Evolutionary conservation across 805 yeast genomes (phyloP).

Genomic region (Cyberlindnera bimundalis): DNA sequence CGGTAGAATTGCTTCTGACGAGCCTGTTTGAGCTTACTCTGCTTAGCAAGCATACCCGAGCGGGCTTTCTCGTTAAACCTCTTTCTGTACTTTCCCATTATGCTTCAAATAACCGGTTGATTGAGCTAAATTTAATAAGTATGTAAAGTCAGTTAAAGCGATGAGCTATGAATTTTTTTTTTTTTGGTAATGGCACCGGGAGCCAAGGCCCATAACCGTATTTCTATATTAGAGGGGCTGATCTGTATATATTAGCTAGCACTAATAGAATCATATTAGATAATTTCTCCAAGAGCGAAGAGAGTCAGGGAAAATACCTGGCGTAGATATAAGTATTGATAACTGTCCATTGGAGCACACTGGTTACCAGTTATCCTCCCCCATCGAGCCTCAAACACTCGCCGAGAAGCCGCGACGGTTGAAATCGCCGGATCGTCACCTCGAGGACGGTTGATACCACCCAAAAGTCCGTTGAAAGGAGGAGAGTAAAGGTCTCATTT

Average conservation of each 20-base stretch:
- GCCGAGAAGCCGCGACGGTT: too few relatives aligned
- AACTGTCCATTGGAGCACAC: too few relatives aligned
- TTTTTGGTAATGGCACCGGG: neutral
- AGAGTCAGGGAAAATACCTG: too few relatives aligned
- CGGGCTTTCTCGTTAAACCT: conserved; percentile 85
- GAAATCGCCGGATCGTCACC: too few relatives aligned
- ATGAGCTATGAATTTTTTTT: conserved; percentile 17
- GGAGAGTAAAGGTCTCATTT: too few relatives aligned
- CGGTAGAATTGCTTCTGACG: conserved; percentile 67
- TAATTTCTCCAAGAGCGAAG: too few relatives aligned
- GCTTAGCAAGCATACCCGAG: conserved; percentile 78
- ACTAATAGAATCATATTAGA: too few relatives aligned
- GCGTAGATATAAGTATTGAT: too few relatives aligned
- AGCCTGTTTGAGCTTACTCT: conserved; percentile 60
- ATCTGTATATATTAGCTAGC: neutral
- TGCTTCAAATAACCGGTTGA: neutral
- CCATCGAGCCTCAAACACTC: too few relatives aligned
- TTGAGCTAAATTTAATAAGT: neutral
- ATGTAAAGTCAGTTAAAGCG: conserved; percentile 4
- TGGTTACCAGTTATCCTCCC: too few relatives aligned
- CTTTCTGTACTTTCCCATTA: conserved; percentile 79
- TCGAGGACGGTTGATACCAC: too few relatives aligned
- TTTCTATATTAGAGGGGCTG: neutral
- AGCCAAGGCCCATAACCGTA: conserved; percentile 2
- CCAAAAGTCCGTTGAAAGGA: too few relatives aligned